These are phyloP conservation scores for Rhypophila decipiens DNA, from an alignment of 495 filamentous ascomycete species.

Conservation along the genomic window DNA sequence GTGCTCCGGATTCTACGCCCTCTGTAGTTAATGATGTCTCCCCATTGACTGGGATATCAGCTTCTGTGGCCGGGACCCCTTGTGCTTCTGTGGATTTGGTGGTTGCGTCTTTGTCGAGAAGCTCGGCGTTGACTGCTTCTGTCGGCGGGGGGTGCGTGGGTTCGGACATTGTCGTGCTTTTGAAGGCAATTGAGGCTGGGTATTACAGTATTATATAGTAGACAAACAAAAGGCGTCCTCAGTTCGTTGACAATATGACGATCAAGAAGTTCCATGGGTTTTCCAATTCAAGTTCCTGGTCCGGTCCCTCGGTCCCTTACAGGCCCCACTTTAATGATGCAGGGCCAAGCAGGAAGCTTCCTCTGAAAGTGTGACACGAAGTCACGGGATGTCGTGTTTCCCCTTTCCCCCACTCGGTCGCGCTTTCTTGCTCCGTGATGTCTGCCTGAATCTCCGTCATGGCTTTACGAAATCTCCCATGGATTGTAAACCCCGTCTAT, in stretches of 20 bases:
- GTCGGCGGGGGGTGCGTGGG: neutral
- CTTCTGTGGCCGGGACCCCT: neutral
- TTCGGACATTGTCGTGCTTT: neutral
- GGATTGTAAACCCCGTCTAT: too few relatives aligned
- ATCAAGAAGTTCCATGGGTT: too few relatives aligned
- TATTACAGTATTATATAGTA: too few relatives aligned
- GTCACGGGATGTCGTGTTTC: conserved; percentile 25
- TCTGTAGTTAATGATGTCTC: neutral
- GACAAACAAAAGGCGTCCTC: too few relatives aligned
- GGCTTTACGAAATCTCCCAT: too few relatives aligned
- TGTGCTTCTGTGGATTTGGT: neutral
- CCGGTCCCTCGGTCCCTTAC: too few relatives aligned
- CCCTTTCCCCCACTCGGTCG: neutral
- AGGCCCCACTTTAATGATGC: too few relatives aligned
- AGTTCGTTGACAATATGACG: too few relatives aligned
- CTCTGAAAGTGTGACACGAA: too few relatives aligned
- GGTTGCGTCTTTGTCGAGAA: neutral
- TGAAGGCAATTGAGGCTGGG: neutral
- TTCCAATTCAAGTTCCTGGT: too few relatives aligned
- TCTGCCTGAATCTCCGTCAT: conserved; percentile 9
- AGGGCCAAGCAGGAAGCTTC: too few relatives aligned
- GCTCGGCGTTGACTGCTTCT: neutral
- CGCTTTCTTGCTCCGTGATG: neutral
- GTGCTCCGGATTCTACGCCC: neutral
- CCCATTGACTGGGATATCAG: neutral